These are phyloP conservation scores for Blakeslea trispora DNA, from an alignment of 371 early-diverging fungal genomes.

Conservation along the genomic window DNA sequence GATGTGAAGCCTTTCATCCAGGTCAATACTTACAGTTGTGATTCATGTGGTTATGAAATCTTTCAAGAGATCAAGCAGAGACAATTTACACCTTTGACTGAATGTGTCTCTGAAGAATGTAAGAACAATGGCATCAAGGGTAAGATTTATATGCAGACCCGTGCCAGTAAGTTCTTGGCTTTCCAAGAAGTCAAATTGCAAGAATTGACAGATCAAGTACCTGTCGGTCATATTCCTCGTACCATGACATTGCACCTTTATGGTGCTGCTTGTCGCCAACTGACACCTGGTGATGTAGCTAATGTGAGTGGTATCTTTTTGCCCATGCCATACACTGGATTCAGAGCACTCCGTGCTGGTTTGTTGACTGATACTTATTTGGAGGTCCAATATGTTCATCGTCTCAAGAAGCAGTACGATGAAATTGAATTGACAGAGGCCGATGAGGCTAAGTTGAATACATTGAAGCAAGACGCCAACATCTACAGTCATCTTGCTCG, in stretches of 20 bases:
- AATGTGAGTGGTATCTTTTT: constrained; percentile 91
- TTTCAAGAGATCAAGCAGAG: constrained; percentile 93
- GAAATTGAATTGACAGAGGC: constrained; percentile 75
- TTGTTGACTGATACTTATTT: constrained; percentile 96
- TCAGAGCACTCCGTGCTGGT: constrained; percentile 91
- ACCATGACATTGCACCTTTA: constrained; percentile 91
- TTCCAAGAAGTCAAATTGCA: constrained; percentile 97
- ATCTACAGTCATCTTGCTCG: constrained; percentile 85
- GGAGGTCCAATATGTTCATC: constrained; percentile 85
- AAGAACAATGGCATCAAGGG: constrained; percentile 85
- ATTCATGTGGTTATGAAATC: constrained; percentile 96
- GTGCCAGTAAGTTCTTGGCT: constrained; percentile 93
- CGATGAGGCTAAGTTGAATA: constrained; percentile 60
- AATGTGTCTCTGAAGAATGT: constrained; percentile 90
- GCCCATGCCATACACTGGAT: constrained; percentile 94
- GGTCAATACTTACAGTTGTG: constrained; percentile 96
- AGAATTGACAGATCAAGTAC: constrained; percentile 97
- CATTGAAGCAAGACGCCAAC: constrained; percentile 69
- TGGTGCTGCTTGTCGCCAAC: constrained; percentile 79
- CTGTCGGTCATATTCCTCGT: constrained; percentile 98
- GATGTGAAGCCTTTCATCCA: constrained; percentile 94
- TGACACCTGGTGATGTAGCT: constrained; percentile 94
- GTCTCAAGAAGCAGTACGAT: constrained; percentile 87
- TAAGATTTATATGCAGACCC: constrained; percentile 89
- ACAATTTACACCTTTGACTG: constrained; percentile 85